Base-by-base conservation (phyloP, 2,329 filamentous ascomycete species). In the Lecanicillium sp. region DNA sequence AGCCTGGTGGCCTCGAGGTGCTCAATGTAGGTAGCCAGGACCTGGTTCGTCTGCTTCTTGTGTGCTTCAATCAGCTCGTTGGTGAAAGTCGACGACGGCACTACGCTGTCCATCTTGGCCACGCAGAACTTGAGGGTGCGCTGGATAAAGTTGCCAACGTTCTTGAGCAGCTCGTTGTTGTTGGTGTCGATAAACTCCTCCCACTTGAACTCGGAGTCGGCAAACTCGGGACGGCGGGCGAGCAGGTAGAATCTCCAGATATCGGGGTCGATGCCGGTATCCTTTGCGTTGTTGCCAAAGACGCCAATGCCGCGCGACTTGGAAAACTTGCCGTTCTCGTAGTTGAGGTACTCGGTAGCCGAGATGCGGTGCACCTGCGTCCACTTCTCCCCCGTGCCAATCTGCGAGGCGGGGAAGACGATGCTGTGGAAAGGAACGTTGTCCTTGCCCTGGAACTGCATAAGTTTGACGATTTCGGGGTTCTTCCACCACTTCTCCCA, bases 401-500 rank as follows among this genome's bases (percentile, higher is more conserved):
- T 71, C 59, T 95, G 84, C 30, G 81, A 88, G 20, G 77, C 85
- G 2, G 90, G 90, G 71, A 94, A 96, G 56, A 94, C 88, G 53
- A 95, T 85, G 32, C 84, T 85, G 66, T 95, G 88, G 50, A 63
- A 64, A 19, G 79, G 79, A 13, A 87, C 59, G 22, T 64, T 64
- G 52, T 68, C 61, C 55, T 95, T 96, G 64, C 89, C 89, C 78
- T 95, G 86, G 71, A 96, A 94, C 65, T 96, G 89, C 61, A 92
- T 95, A 11, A 96, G 75, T 55, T 83, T 77, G 34, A 96, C 88
- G 25, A 94, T 73, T 32, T 94, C 82, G 0, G 87, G 87, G 59
- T 94, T 84, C 56, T 84, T 81, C 89, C 89, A 96, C 89, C 89
- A 96, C 55, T 86, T 75, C 66, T 94, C 81, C 89, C 89, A 96